A percentile compares a stretch with the other conserved stretches of the same genome.
Conservation (phyloP, 208 protist genomes). For the Trypanosoma platydactyli region DNA sequence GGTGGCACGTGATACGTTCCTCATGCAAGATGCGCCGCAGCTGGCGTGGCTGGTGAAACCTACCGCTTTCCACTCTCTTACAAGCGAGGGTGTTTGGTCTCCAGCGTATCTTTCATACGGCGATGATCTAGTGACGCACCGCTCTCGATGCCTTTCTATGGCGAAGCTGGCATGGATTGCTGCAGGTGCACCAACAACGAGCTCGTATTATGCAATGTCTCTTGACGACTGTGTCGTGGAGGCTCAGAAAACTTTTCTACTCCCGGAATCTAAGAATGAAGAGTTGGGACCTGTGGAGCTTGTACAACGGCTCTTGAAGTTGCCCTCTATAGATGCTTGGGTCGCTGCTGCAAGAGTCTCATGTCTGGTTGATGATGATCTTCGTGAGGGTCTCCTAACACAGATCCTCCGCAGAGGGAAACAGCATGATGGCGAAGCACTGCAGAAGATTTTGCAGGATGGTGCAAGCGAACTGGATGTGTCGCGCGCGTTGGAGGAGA, state of each 20-base stretch:
- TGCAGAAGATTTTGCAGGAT: slow-evolving; percentile 35
- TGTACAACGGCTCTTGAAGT: slow-evolving; percentile 58
- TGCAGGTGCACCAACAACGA: slow-evolving; percentile 31
- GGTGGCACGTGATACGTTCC: slow-evolving; percentile 50
- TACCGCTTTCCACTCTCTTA: slow-evolving; percentile 51
- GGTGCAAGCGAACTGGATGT: slow-evolving; percentile 72
- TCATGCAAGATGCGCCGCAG: slow-evolving; percentile 64
- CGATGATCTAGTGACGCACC: slow-evolving; percentile 45
- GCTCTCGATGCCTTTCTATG: slow-evolving; percentile 56
- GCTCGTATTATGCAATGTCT: slow-evolving; percentile 38
- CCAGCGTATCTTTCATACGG: slow-evolving; percentile 51
- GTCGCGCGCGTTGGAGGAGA: slow-evolving; percentile 35
- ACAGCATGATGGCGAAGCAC: slow-evolving; percentile 45
- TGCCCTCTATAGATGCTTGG: slow-evolving; percentile 57
- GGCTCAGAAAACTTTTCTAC: slow-evolving; percentile 51
- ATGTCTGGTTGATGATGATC: slow-evolving; percentile 30
- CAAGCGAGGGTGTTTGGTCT: slow-evolving; percentile 37
- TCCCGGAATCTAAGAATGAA: slow-evolving; percentile 32
- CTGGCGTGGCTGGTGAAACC: slow-evolving; percentile 74
- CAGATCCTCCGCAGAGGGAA: slow-evolving; percentile 70
- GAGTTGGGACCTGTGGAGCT: slow-evolving; percentile 53
- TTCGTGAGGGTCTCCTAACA: slow-evolving; percentile 57
- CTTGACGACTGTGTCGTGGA: slow-evolving; percentile 43
- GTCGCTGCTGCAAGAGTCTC: slow-evolving; percentile 54
- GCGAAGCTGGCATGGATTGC: slow-evolving; percentile 61